Base-by-base conservation (phyloP, 2,329 filamentous ascomycete species). In the Blastomyces parvus region DNA sequence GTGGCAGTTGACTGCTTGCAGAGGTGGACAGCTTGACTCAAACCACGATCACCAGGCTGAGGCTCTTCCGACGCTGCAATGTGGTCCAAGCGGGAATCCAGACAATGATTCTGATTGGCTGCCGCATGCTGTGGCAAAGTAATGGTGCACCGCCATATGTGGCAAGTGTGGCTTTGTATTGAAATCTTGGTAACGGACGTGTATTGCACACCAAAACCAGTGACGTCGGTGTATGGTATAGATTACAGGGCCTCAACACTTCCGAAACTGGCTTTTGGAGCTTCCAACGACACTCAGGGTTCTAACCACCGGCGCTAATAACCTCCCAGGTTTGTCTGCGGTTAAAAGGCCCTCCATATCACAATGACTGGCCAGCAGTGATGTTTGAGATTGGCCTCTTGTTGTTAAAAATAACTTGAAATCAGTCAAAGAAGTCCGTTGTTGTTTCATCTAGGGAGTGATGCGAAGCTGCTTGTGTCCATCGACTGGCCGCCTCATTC, bases 331-430 rank as follows among this genome's bases (percentile, higher is more conserved):
- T 52, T 50, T 42, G 55, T 58, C 33, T 58, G 36, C 36, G 55
- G 36, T 42, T 40, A 42, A 33, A 27, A 22, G 8, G 22, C 2
- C 40, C 13, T 22, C 58, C n/a, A 46, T 36, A n/a, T n/a, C 11
- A 59, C 58, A 22, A 59, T 59, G 58, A 48, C 58, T 46, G 58
- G 40, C 58, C 42, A n/a, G 9, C 4, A 46, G 25, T 48, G 58
- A 17, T 48, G 58, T 59, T 48, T 59, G 11, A 42, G 40, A 33
- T 33, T 36, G 25, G 42, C 9, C 42, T 48, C 22, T 13, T 48
- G 25, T 59, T 46, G 30, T 42, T 59, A 59, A 42, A 59, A 59
- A 50, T 59, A 59, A 42, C 40, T 22, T 27, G n/a, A n/a, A 27
- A n/a, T 48, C 25, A 13, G n/a, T 48, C 57, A 59, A 59, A 59